These are phyloP conservation scores for Orobanche coerulescens DNA, from an alignment of 257 asterid species.

Conservation along the genomic window DNA sequence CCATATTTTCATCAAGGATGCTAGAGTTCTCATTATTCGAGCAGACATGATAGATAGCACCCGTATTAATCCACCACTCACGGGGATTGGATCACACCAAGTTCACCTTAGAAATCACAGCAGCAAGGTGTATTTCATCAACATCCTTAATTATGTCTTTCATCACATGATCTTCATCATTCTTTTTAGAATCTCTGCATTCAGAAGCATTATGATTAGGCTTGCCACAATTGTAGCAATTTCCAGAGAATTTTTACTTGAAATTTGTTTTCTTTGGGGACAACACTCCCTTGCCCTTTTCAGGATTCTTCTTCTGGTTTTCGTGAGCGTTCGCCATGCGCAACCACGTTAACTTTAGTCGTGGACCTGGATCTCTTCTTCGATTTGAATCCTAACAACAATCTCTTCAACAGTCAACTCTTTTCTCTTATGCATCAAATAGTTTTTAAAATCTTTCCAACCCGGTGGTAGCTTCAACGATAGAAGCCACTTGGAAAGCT, in stretches of 20 bases:
- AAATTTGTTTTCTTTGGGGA: background rate
- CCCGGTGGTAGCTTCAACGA: background rate
- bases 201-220: background rate
- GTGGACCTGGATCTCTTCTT: background rate
- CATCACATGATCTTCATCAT: background rate
- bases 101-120: background rate
- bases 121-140: background rate
- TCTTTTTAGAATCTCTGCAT: background rate
- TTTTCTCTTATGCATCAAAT: background rate
- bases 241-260: background rate
- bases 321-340: background rate
- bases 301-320: background rate
- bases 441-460: background rate
- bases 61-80: too few species aligned
- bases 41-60: too few species aligned
- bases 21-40: too few species aligned
- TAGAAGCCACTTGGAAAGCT: background rate
- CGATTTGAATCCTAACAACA: background rate
- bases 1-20: background rate
- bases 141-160: background rate
- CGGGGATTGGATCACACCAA: background rate
- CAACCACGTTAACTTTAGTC: background rate
- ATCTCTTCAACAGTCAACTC: background rate
- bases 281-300: background rate
- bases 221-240: background rate